Conservation (phyloP, 768 basidiomycete genomes). For the Hypholoma fasciculare region DNA sequence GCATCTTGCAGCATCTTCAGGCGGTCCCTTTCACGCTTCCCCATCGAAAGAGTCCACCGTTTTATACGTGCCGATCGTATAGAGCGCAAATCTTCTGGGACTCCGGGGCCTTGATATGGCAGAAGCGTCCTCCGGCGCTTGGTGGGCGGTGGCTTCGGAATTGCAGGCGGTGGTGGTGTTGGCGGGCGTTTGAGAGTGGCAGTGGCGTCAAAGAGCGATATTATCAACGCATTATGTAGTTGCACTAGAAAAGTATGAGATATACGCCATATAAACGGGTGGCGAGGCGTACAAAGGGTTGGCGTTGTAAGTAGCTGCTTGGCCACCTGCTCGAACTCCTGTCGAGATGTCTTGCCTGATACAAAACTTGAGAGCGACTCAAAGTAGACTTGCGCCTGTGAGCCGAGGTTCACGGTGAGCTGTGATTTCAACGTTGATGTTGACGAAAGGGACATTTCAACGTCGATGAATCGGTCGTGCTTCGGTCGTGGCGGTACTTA, state of each 20-base stretch:
- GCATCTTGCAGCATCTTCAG: slow-evolving; percentile 48
- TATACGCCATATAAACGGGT: not conserved
- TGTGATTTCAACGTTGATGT: slow-evolving; percentile 74
- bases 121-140: slow-evolving; percentile 72
- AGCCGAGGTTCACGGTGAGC: slow-evolving; percentile 59
- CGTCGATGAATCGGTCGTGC: too few relatives aligned
- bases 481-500: too few relatives aligned
- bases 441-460: slow-evolving; percentile 69
- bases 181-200: slow-evolving; percentile 64
- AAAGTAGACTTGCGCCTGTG: slow-evolving; percentile 63
- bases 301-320: slow-evolving; percentile 61
- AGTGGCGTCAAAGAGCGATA: slow-evolving; percentile 80
- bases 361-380: slow-evolving; percentile 65
- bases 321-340: slow-evolving; percentile 75
- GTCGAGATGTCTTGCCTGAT: slow-evolving; percentile 64
- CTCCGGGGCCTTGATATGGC: slow-evolving; percentile 70
- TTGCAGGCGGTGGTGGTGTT: slow-evolving; percentile 63
- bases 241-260: slow-evolving; percentile 48
- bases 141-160: slow-evolving; percentile 57
- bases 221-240: slow-evolving; percentile 81
- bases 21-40: slow-evolving; percentile 75
- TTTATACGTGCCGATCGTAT: slow-evolving; percentile 68
- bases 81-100: slow-evolving; percentile 49
- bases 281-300: slow-evolving; percentile 36
- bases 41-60: slow-evolving; percentile 70